These are phyloP conservation scores for Saitoella complicata DNA, from an alignment of 805 yeast species.

Conservation along the genomic window DNA sequence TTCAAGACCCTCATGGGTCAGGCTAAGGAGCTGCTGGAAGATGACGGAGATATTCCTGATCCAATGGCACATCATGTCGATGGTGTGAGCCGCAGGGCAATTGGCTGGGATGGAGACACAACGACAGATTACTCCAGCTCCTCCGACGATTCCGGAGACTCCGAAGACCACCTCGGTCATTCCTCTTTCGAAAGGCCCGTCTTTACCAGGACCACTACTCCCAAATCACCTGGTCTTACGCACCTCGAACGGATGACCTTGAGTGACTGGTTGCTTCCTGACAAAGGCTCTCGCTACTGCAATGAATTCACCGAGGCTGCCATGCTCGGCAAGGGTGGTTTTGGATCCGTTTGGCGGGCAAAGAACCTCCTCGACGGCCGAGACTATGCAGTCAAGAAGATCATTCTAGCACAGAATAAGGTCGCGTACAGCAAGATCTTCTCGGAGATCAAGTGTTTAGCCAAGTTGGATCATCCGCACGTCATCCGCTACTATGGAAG, in stretches of 20 bases:
- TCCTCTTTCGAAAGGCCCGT: not conserved
- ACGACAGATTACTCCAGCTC: not conserved
- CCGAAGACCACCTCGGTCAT: not conserved
- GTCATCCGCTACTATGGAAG: constrained; percentile 1
- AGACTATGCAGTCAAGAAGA: constrained; percentile 2
- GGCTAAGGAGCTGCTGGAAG: not conserved
- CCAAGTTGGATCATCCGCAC: constrained; percentile 2
- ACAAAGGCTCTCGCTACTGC: not conserved
- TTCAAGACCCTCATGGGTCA: not conserved
- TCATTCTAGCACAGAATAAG: not conserved
- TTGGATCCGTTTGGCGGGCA: constrained; percentile 1
- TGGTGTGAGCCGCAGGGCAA: not conserved
- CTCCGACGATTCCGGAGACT: not conserved
- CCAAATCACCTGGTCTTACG: not conserved
- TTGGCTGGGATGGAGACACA: not conserved
- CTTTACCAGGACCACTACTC: not conserved
- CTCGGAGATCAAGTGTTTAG: not conserved
- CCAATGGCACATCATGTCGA: no score
- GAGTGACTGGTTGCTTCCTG: not conserved
- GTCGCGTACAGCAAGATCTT: not conserved
- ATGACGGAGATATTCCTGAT: no score
- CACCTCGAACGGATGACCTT: not conserved
- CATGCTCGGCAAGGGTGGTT: constrained; percentile 2
- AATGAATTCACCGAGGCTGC: constrained; percentile 1
- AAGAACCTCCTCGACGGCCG: not conserved